These are phyloP conservation scores for Aspergillus quadricinctus DNA, from an alignment of 2,329 filamentous ascomycete species.

Conservation along the genomic window DNA sequence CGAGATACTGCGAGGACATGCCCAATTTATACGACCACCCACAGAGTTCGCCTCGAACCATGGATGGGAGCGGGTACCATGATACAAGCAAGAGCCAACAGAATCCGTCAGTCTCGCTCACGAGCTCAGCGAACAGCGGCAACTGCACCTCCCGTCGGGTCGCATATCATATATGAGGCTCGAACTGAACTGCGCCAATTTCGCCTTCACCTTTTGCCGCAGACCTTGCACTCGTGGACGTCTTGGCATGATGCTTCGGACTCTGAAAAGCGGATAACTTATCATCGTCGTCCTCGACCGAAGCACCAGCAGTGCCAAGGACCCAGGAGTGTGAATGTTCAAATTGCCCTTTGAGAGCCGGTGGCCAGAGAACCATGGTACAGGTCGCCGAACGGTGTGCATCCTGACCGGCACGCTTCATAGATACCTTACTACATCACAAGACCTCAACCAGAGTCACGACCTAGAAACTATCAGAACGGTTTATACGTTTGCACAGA, in stretches of 20 bases:
- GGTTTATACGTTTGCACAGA: neutral
- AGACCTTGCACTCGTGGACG: neutral
- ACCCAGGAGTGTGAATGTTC: neutral
- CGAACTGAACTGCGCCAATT: neutral
- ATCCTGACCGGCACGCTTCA: neutral
- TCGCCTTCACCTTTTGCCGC: neutral
- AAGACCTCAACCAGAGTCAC: neutral
- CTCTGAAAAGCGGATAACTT: neutral
- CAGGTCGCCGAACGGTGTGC: neutral
- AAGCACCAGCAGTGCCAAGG: neutral
- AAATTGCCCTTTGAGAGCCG: neutral
- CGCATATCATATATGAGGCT: neutral
- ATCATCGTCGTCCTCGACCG: neutral
- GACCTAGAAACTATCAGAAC: neutral
- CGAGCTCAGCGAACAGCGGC: neutral
- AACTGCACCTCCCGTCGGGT: neutral
- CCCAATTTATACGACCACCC: neutral
- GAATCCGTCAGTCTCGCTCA: neutral
- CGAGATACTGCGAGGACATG: neutral
- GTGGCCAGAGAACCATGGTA: neutral
- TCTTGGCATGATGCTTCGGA: neutral
- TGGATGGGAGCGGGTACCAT: conserved; percentile 31
- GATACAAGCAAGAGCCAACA: conserved; percentile 20
- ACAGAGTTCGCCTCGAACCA: conserved; percentile 32
- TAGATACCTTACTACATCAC: neutral